These are phyloP conservation scores for Macrophomina tecta DNA, from an alignment of 2,329 filamentous ascomycete species.

Conservation along the genomic window DNA sequence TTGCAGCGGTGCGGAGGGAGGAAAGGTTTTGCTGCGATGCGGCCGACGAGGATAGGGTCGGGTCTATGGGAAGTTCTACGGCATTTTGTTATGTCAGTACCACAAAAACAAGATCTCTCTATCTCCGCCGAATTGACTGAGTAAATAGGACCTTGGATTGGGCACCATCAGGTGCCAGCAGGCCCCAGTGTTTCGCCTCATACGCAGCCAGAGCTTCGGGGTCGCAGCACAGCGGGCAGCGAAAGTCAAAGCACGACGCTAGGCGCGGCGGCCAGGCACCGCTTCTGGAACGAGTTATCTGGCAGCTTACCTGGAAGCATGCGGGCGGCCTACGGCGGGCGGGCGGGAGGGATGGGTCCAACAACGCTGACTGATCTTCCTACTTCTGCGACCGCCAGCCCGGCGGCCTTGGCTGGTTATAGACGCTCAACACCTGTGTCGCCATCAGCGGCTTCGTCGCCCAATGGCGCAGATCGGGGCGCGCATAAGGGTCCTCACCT, in stretches of 20 bases:
- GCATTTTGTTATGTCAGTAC: conserved; percentile 27
- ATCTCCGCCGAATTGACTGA: conserved; percentile 19
- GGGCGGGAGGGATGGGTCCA: conserved; percentile 5
- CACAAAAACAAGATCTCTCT: conserved; percentile 3
- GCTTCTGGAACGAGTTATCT: conserved; percentile 10
- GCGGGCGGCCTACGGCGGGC: conserved; percentile 8
- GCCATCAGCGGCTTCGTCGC: conserved; percentile 15
- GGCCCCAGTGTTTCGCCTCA: conserved; percentile 26
- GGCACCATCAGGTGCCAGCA: conserved; percentile 26
- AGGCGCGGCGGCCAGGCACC: conserved; percentile 24
- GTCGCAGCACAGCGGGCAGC: conserved; percentile 6
- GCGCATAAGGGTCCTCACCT: conserved; percentile 26
- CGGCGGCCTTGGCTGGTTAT: conserved; percentile 16
- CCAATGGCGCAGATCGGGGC: conserved; percentile 19
- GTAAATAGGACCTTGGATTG: conserved; percentile 24
- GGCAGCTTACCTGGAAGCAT: conserved; percentile 20
- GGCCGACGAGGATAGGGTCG: conserved; percentile 8
- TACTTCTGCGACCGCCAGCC: conserved; percentile 11
- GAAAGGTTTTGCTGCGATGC: background rate
- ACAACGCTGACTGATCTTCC: background rate
- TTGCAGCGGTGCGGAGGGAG: conserved; percentile 4
- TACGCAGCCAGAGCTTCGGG: conserved; percentile 24
- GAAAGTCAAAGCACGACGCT: conserved; percentile 23
- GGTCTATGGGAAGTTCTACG: conserved; percentile 23
- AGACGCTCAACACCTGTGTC: conserved; percentile 8